Conservation (phyloP, 345 rosid species). For the Combretum micranthum region DNA sequence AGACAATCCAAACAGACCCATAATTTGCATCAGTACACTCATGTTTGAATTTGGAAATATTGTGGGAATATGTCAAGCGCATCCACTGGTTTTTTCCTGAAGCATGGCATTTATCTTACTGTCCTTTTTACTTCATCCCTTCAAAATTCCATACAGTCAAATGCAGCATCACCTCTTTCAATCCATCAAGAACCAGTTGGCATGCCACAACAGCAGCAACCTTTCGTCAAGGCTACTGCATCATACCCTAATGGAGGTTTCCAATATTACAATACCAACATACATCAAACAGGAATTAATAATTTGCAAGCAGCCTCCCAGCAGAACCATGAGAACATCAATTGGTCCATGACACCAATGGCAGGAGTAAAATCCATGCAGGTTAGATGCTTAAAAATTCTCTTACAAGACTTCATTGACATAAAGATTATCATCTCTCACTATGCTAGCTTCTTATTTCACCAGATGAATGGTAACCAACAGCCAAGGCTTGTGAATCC, state of each 20-base stretch:
- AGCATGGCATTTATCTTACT: no score
- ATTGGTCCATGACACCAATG: conserved; percentile 16
- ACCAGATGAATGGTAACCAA: conserved; percentile 35
- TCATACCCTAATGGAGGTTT: conserved; percentile 18
- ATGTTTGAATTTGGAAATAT: no score
- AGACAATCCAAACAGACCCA: no score
- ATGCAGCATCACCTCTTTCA: conserved; percentile 40
- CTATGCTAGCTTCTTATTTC: conserved; percentile 5
- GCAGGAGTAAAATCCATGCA: conserved; percentile 11
- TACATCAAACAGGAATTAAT: conserved; percentile 16
- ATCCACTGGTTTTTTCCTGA: no score
- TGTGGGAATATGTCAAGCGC: no score
- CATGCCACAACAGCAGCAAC: conserved; percentile 39
- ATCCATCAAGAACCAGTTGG: conserved; percentile 46
- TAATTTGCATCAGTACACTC: not conserved
- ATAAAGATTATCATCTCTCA: conserved; percentile 7
- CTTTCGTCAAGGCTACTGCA: conserved; percentile 22
- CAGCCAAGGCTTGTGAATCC: conserved; percentile 18
- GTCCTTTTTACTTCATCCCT: not conserved
- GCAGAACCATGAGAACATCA: conserved; percentile 17
- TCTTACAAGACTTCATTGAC: not conserved
- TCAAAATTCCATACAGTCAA: conserved; percentile 31
- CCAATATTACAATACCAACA: conserved; percentile 12
- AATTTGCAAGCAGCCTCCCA: conserved; percentile 8
- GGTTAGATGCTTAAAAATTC: conserved; percentile 19